Evolutionary conservation across 2,329 filamentous ascomycete species (phyloP).

Genomic region (Myriosclerotinia curreyana): DNA sequence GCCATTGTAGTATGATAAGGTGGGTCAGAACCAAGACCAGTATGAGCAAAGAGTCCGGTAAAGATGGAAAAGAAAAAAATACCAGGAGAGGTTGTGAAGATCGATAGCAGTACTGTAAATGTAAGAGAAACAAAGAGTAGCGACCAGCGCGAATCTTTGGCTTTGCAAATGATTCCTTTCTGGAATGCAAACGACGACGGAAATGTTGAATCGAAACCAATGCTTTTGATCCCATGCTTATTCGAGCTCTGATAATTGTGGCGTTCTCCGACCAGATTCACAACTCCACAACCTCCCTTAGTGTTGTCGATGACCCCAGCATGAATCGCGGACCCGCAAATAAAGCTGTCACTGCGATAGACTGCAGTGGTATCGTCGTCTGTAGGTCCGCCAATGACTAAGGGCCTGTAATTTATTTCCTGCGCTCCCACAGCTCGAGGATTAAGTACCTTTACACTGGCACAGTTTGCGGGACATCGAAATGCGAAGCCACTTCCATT

Average conservation of each 20-base stretch:
- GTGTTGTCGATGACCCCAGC: slow-evolving; percentile 71
- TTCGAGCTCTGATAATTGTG: slow-evolving; percentile 60
- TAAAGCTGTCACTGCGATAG: slow-evolving; percentile 87
- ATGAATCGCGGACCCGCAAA: slow-evolving; percentile 82
- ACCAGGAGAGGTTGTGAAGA: slow-evolving; percentile 75
- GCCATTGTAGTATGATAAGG: slow-evolving; percentile 66
- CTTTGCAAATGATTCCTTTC: slow-evolving; percentile 60
- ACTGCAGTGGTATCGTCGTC: slow-evolving; percentile 48
- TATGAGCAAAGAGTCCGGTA: slow-evolving; percentile 80
- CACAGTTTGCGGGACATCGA: slow-evolving; percentile 70
- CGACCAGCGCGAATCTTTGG: slow-evolving; percentile 78
- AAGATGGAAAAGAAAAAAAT: slow-evolving; percentile 86
- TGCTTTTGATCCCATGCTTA: slow-evolving; percentile 71
- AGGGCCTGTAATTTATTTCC: slow-evolving; percentile 59
- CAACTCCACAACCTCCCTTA: slow-evolving; percentile 77
- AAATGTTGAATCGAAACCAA: slow-evolving; percentile 83
- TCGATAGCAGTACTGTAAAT: slow-evolving; percentile 72
- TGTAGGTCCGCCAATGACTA: slow-evolving; percentile 67
- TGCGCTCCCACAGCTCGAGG: slow-evolving; percentile 72
- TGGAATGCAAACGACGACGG: slow-evolving; percentile 82
- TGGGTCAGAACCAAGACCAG: slow-evolving; percentile 85
- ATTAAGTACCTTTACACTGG: slow-evolving; percentile 62
- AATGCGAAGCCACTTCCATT: slow-evolving; percentile 68
- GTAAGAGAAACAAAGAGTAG: slow-evolving; percentile 76
- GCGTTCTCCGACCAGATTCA: slow-evolving; percentile 68